Evolutionary conservation across 2,329 filamentous ascomycete genomes (phyloP), one percentile per base, ranked within the genome.

Genomic region (Amylocarpus encephaloides): DNA sequence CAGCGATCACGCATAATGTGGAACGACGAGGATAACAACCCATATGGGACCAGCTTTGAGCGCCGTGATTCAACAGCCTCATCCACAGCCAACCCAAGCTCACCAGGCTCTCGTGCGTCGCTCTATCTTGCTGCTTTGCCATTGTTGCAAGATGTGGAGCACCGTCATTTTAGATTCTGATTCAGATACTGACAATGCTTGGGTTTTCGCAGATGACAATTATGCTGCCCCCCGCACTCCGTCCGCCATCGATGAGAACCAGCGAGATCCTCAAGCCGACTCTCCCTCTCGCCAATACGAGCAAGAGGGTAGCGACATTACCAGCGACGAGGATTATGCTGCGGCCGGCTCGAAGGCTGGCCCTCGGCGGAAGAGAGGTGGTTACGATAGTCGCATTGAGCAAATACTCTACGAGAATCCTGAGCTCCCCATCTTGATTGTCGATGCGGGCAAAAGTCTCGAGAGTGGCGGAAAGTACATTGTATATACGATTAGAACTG

Each of bases 11-110:
- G 56, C 67, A 78, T 62, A 60, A 97, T 97, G 92, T 97, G 92
- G 92, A 94, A 96, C 78, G 91, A 97, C 75, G 92, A 97, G 73
- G 89, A 97, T 67, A 97, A 97, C 72, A 97, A 97, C 68, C 92
- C 92, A 5, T 96, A 97, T 66, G 91, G 90, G 58, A 81, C 76
- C 63, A 92, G 88, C 69, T 96, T 95, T 73, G 88, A 93, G 68
- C 86, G 87, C 62, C 83, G 88, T 63, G 88, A 94, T 69, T 88
- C 87, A 55, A 82, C 86, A 67, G 77, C 82, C 41, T 88, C 85
- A 26, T 85, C 85, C 30, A 73, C 76, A 39, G 75, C 76, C 16
- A 82, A 85, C 64, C 81, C 83, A 18, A 73, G 81, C 48, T 86
- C 84, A 35, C 83, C 83, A 42, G 53, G 60, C 40, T 62, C 61